A percentile compares a stretch with the other conserved stretches of the same genome.
phyloP scores from a whole-genome alignment of 2,329 filamentous ascomycete genomes.

The Cladosporium sp. region DNA sequence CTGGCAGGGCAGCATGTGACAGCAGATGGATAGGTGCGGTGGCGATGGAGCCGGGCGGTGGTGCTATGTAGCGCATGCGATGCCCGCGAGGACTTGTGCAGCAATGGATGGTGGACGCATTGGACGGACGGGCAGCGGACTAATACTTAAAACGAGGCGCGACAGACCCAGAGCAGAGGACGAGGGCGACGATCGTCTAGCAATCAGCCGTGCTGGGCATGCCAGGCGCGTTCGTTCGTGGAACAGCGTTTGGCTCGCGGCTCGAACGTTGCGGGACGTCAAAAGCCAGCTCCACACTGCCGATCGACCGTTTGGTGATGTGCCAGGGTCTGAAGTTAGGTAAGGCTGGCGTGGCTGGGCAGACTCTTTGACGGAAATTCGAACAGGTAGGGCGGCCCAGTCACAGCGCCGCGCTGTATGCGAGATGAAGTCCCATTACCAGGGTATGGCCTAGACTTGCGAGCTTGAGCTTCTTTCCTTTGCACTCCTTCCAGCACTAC shows the following conservation, averaged over 20 bases:
- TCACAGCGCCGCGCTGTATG: slow-evolving; percentile 5
- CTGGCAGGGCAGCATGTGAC: slow-evolving; percentile 21
- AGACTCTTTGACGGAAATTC: slow-evolving; percentile 8
- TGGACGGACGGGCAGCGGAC: slow-evolving; percentile 16
- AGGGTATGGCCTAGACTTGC: slow-evolving; percentile 7
- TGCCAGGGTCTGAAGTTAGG: slow-evolving; percentile 2
- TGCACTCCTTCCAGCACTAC: neutral
- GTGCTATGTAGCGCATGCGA: slow-evolving; percentile 12
- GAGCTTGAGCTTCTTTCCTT: neutral
- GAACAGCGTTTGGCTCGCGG: neutral
- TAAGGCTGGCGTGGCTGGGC: slow-evolving; percentile 7
- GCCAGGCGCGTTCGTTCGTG: slow-evolving; percentile 4
- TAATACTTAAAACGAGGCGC: slow-evolving; percentile 16
- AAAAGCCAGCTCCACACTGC: slow-evolving; percentile 9
- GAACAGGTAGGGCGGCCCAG: neutral
- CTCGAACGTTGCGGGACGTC: slow-evolving; percentile 7
- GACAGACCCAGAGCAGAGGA: neutral
- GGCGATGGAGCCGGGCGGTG: slow-evolving; percentile 10
- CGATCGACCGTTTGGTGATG: slow-evolving; percentile 11
- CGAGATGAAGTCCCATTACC: slow-evolving; percentile 9
- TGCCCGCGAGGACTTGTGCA: slow-evolving; percentile 4
- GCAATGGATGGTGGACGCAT: slow-evolving; percentile 1
- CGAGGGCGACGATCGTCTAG: slow-evolving; percentile 5
- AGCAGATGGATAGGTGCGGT: slow-evolving; percentile 3
- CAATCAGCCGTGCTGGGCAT: slow-evolving; percentile 9